Evolutionary conservation across 2,329 filamentous ascomycete genomes (phyloP), one percentile per base, ranked within the genome.

Genomic region (Hypoxylon sp.): DNA sequence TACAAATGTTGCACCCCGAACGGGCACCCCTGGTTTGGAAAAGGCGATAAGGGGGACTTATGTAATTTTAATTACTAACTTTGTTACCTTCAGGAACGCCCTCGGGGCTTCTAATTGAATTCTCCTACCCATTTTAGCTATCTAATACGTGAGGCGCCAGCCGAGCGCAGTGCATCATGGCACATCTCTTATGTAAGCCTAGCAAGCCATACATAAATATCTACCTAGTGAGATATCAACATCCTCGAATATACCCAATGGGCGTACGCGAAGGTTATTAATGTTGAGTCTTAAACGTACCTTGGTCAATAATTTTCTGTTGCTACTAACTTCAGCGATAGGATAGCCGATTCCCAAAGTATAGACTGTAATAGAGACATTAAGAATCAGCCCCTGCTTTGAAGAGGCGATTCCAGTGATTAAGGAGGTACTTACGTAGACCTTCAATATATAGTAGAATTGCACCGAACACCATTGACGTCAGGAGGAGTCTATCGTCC

Each of bases 1-100:
- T 71, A 13, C 72, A 72, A 28, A 71, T 73, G 70, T 30, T 72
- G 10, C 72, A 73, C 41, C 72, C 72, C 1, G 72, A 70, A 50
- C 58, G 66, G 14, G 65, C 70, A 5, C 70, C 72, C 6, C 19
- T 73, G 43, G 50, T 60, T 5, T 73, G 70, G 66, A 71, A 43
- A 55, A 49, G 30, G 52, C 43, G 60, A 28, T 63, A 43, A 50
- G 28, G 25, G 25, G 45, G 36, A 43, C n/a, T 41, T 41, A n/a
- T 28, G 10, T 38, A 25, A 48, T 28, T 28, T 28, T 41, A 21
- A 45, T 45, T 53, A 28, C 19, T 41, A 53, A 5, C 32, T 19
- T 25, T 43, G 14, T 25, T 21, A 51, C n/a, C 28, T 51, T 14
- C 4, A 43, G 23, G 6, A 41, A 28, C 9, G 36, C 23, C 34